These are phyloP conservation scores for Amanita jacksonii DNA, from an alignment of 768 basidiomycete species.

Conservation along the genomic window DNA sequence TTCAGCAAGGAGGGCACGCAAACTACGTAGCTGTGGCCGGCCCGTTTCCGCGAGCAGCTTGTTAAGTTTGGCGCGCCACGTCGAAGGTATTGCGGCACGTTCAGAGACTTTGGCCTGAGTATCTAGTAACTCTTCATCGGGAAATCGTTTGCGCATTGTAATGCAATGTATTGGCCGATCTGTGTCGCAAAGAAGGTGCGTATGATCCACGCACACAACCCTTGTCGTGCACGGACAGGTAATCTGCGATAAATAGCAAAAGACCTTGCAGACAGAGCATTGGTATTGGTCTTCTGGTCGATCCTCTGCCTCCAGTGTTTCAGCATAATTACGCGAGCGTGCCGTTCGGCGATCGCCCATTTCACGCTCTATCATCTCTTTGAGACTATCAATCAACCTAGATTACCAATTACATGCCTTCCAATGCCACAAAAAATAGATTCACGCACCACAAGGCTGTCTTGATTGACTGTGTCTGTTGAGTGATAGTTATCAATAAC, in stretches of 20 bases:
- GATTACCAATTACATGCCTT: constrained; percentile 5
- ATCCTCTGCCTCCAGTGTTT: constrained; percentile 71
- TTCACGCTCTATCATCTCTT: constrained; percentile 87
- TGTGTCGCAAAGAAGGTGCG: constrained; percentile 61
- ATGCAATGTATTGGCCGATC: constrained; percentile 31
- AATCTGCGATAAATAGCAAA: constrained; percentile 92
- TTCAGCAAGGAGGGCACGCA: constrained; percentile 78
- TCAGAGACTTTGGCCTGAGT: constrained; percentile 56
- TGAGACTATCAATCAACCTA: constrained; percentile 78
- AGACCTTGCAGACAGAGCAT: constrained; percentile 85
- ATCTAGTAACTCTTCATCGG: constrained; percentile 67
- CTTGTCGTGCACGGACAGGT: constrained; percentile 70
- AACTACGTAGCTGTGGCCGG: constrained; percentile 63
- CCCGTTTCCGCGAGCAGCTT: constrained; percentile 59
- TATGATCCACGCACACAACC: constrained; percentile 83
- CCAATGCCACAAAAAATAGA: neutral
- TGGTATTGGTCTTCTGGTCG: constrained; percentile 92
- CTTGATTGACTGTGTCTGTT: constrained; percentile 85
- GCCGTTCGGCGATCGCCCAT: constrained; percentile 54
- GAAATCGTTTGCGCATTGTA: constrained; percentile 69
- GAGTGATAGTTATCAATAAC: constrained; percentile 93
- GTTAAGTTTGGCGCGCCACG: constrained; percentile 68
- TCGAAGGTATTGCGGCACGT: constrained; percentile 60
- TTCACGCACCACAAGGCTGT: constrained; percentile 80
- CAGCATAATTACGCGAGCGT: constrained; percentile 49